Conservation (phyloP, 108 stramenopile genomes). For the Tribonema minus region DNA sequence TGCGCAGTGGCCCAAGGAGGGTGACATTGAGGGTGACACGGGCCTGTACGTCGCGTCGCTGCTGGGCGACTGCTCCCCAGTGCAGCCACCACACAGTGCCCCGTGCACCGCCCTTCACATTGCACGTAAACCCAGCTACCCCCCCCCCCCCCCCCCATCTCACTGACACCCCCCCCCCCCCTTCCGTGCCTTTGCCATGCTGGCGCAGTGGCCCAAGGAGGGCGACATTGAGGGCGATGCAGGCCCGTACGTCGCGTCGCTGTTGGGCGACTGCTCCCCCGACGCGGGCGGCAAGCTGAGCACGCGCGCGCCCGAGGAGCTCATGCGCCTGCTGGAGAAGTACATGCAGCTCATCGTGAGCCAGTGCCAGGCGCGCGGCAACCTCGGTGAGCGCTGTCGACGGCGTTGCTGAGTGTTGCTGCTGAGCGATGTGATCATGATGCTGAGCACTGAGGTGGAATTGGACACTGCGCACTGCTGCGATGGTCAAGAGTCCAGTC, state of each 20-base stretch:
- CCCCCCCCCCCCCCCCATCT: no score
- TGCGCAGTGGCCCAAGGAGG: slow-evolving; percentile 23
- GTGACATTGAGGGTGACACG: slow-evolving; percentile 9
- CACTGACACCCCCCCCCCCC: no score
- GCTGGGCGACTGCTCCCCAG: slow-evolving; percentile 16
- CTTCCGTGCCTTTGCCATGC: no score
- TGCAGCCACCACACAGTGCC: no score
- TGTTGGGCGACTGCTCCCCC: slow-evolving; percentile 10
- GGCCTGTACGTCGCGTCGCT: slow-evolving; percentile 6
- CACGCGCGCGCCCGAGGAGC: slow-evolving; percentile 19
- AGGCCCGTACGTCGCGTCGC: slow-evolving; percentile 2
- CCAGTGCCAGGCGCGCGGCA: slow-evolving; percentile 12
- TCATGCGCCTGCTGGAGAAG: slow-evolving; percentile 11
- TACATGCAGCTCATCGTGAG: slow-evolving; percentile 16
- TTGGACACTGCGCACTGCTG: no score
- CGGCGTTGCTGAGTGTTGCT: no score
- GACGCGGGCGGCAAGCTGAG: slow-evolving; percentile 12
- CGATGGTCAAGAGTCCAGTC: no score
- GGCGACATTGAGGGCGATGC: slow-evolving; percentile 17
- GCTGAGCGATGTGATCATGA: no score
- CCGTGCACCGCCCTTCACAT: no score
- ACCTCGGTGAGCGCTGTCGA: no score
- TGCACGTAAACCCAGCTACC: no score
- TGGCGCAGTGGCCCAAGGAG: slow-evolving; percentile 26
- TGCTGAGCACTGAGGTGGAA: no score